A percentile compares a stretch with the other conserved stretches of the same genome.
Conservation (phyloP, 352 stramenopile genomes). For the Pythium oligandrum region DNA sequence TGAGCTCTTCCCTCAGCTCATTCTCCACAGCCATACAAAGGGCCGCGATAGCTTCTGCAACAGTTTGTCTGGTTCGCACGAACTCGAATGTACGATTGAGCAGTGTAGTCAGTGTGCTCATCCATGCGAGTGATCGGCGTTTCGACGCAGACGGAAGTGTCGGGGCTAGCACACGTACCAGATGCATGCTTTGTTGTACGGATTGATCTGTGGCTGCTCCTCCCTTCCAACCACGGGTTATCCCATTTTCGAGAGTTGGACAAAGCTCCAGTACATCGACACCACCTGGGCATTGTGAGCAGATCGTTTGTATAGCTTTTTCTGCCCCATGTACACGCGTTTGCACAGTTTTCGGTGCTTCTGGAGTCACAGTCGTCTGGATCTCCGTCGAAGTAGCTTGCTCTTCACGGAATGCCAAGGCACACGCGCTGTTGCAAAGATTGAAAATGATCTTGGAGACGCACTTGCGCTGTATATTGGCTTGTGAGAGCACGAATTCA, state of each 20-base stretch:
- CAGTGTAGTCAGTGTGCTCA: slow-evolving; percentile 27
- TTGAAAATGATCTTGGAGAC: slow-evolving; percentile 78
- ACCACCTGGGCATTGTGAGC: slow-evolving; percentile 13
- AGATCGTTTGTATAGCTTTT: slow-evolving; percentile 30
- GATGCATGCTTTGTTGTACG: slow-evolving; percentile 44
- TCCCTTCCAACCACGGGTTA: slow-evolving; percentile 30
- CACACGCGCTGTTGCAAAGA: slow-evolving; percentile 58
- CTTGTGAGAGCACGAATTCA: slow-evolving; percentile 50
- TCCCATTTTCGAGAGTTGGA: slow-evolving; percentile 25
- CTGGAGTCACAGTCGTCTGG: slow-evolving; percentile 9
- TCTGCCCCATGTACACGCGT: slow-evolving; percentile 43
- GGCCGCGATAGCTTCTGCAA: slow-evolving; percentile 39
- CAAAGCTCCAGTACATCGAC: slow-evolving; percentile 30
- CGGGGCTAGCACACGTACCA: slow-evolving; percentile 39
- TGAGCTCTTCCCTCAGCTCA: slow-evolving; percentile 4
- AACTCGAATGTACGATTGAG: slow-evolving; percentile 19
- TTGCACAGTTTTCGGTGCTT: slow-evolving; percentile 13
- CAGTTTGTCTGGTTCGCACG: slow-evolving; percentile 19
- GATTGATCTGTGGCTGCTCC: slow-evolving; percentile 15
- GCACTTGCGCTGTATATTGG: slow-evolving; percentile 54
- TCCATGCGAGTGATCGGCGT: slow-evolving; percentile 35
- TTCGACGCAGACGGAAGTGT: slow-evolving; percentile 25
- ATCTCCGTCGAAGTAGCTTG: not conserved
- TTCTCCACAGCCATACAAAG: slow-evolving; percentile 14
- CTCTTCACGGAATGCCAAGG: slow-evolving; percentile 24